A percentile compares a stretch with the other conserved stretches of the same genome.
Evolutionary conservation across 805 yeast genomes (phyloP).

Genomic region (Maudiozyma barnettii): DNA sequence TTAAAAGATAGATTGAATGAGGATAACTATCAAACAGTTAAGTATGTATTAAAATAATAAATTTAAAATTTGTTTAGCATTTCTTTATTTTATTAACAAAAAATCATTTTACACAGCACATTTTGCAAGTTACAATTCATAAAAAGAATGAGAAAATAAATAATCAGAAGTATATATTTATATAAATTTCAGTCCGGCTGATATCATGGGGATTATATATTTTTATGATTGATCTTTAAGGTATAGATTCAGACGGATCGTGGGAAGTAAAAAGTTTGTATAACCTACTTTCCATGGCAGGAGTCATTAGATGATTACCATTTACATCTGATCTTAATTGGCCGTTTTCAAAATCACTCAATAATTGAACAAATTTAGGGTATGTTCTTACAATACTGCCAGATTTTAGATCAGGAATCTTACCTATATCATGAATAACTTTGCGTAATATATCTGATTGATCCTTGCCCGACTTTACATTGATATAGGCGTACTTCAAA

Average conservation of each 20-base stretch:
- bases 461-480: slow-evolving; percentile 47
- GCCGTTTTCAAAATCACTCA: slow-evolving; percentile 23
- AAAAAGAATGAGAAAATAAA: slow-evolving; percentile 13
- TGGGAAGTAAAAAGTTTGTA: slow-evolving; percentile 38
- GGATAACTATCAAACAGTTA: slow-evolving; percentile 44
- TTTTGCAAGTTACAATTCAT: slow-evolving; percentile 31
- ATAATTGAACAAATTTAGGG: slow-evolving; percentile 30
- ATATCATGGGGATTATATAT: neutral
- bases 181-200: neutral
- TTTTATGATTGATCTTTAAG: neutral
- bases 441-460: slow-evolving; percentile 38
- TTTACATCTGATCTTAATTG: slow-evolving; percentile 33
- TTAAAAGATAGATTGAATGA: slow-evolving; percentile 41
- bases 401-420: slow-evolving; percentile 45
- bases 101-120: slow-evolving; percentile 17
- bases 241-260: slow-evolving; percentile 39
- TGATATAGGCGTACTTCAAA: slow-evolving; percentile 45
- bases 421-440: slow-evolving; percentile 47
- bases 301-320: slow-evolving; percentile 41
- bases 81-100: neutral
- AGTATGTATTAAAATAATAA: slow-evolving; percentile 31
- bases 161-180: neutral
- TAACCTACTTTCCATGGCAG: slow-evolving; percentile 41
- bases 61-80: neutral
- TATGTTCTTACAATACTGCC: slow-evolving; percentile 36